Conservation (phyloP, 805 yeast species). For the Ogataea paradorogensis region DNA sequence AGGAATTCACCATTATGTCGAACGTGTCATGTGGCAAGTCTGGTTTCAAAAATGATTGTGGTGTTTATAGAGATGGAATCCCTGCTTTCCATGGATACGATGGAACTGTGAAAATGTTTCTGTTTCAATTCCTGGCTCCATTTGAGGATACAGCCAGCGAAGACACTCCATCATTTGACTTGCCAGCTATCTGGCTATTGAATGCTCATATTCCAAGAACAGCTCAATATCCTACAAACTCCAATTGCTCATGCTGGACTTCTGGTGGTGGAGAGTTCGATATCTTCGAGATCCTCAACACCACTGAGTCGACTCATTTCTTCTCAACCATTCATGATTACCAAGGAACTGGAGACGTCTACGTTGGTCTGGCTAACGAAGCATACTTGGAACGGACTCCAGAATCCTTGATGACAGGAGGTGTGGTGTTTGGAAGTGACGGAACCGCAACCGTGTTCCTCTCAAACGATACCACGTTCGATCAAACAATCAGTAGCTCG, state of each 20-base stretch:
- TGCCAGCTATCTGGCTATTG: constrained; percentile 75
- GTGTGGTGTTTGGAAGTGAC: constrained; percentile 62
- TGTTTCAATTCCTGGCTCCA: constrained; percentile 71
- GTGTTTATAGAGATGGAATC: constrained; percentile 70
- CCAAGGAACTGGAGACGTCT: constrained; percentile 66
- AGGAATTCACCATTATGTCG: constrained; percentile 61
- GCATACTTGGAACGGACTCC: constrained; percentile 60
- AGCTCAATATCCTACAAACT: constrained; percentile 60
- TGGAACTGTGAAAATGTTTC: constrained; percentile 67
- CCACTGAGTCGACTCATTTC: constrained; percentile 51
- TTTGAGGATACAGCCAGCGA: constrained; percentile 41
- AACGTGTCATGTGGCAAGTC: constrained; percentile 55
- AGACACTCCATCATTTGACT: constrained; percentile 43
- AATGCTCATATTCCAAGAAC: constrained; percentile 75
- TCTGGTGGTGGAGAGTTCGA: constrained; percentile 81
- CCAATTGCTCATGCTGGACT: constrained; percentile 72
- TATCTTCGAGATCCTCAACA: constrained; percentile 70
- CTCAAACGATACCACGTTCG: constrained; percentile 51
- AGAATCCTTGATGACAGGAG: constrained; percentile 56
- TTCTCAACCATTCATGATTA: constrained; percentile 72
- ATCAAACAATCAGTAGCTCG: constrained; percentile 41
- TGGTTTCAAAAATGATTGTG: constrained; percentile 58
- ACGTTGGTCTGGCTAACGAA: constrained; percentile 53
- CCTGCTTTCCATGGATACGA: constrained; percentile 72
- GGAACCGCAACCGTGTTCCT: constrained; percentile 63